Evolutionary conservation across 1,284 basidiomycete genomes (phyloP).

Genomic region (Schizophyllum commune): DNA sequence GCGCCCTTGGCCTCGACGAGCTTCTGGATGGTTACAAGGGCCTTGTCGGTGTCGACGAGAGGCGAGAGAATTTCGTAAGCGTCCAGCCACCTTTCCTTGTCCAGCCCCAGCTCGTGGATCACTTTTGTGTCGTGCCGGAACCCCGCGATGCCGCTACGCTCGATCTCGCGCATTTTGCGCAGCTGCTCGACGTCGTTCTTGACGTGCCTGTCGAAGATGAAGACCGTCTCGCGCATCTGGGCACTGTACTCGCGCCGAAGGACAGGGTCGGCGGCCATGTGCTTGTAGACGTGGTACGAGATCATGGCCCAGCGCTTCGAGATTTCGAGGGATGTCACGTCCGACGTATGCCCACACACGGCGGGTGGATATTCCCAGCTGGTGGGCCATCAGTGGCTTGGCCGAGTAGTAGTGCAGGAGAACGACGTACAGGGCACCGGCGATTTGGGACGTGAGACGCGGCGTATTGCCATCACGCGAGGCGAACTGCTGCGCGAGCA

Average conservation of each 20-base stretch:
- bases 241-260: conserved; percentile 11
- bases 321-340: no score
- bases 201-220: conserved; percentile 26
- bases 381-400: no score
- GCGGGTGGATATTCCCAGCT: no score
- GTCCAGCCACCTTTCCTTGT: no score
- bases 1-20: no score
- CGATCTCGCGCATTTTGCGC: conserved; percentile 22
- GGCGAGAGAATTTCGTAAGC: no score
- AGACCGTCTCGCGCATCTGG: conserved; percentile 17
- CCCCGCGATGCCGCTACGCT: conserved; percentile 16
- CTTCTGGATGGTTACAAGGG: no score
- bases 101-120: conserved; percentile 13
- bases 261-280: conserved; percentile 6
- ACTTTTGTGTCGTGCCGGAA: conserved; percentile 22
- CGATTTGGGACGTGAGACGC: conserved; percentile 24
- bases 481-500: no score
- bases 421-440: conserved; percentile 19
- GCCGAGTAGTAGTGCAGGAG: no score
- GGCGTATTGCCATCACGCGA: no score
- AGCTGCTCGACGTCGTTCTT: conserved; percentile 22
- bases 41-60: no score
- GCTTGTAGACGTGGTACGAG: conserved; percentile 20
- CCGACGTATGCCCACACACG: no score
- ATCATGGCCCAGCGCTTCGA: conserved; percentile 22